Conservation (phyloP, 1,284 basidiomycete species). For the Singerocomus inundabilis region DNA sequence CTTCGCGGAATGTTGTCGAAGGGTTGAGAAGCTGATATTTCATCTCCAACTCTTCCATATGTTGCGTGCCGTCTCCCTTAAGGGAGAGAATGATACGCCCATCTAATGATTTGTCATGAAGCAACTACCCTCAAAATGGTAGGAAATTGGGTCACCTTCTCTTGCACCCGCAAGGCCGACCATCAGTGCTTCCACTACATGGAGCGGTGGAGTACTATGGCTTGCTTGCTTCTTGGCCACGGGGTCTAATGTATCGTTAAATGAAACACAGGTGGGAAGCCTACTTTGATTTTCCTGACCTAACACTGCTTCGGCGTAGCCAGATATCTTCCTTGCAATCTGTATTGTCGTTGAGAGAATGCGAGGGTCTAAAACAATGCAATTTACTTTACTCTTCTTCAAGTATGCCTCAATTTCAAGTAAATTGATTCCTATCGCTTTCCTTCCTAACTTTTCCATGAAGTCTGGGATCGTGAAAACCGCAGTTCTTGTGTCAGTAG, state of each 20-base stretch:
- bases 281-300: conserved; percentile 44
- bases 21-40: conserved; percentile 97
- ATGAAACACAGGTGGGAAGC: conserved; percentile 2
- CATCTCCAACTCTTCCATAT: conserved; percentile 58
- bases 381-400: conserved; percentile 77
- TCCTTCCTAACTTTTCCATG: conserved; percentile 64
- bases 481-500: conserved; percentile 38
- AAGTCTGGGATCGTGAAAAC: conserved; percentile 69
- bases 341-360: conserved; percentile 26
- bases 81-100: conserved; percentile 61
- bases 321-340: conserved; percentile 74
- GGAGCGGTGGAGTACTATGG: conserved; percentile 72
- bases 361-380: neutral
- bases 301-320: conserved; percentile 72
- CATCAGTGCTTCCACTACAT: conserved; percentile 84
- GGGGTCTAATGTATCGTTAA: conserved; percentile 21
- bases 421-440: conserved; percentile 73
- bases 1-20: conserved; percentile 79
- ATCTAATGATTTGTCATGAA: conserved; percentile 40
- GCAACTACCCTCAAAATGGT: neutral
- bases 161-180: conserved; percentile 77
- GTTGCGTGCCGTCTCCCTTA: conserved; percentile 27
- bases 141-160: conserved; percentile 53
- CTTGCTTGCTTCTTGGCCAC: conserved; percentile 32
- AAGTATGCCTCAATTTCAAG: conserved; percentile 84